Evolutionary conservation across 2,329 filamentous ascomycete species (phyloP).

Genomic region (Neofusicoccum laricinum): DNA sequence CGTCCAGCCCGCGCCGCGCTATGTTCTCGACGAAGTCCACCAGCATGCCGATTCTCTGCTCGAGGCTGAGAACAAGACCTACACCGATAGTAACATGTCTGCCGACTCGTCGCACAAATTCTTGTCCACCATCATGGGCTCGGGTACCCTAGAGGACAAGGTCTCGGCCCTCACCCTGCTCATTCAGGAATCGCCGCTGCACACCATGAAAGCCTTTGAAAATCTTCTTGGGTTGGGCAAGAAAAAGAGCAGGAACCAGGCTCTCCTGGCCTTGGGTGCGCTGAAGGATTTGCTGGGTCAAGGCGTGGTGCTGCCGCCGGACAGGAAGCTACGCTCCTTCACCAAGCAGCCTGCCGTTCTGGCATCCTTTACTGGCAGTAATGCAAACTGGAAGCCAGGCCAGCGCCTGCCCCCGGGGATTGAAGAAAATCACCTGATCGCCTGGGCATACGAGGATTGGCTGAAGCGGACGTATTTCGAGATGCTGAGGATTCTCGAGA

Average conservation of each 20-base stretch:
- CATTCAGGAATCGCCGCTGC: constrained; percentile 91
- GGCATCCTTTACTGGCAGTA: constrained; percentile 63
- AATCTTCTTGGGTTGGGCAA: constrained; percentile 77
- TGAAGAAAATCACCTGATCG: constrained; percentile 73
- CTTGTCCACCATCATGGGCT: constrained; percentile 93
- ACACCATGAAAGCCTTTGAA: constrained; percentile 87
- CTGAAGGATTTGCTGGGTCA: constrained; percentile 92
- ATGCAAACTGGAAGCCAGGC: constrained; percentile 64
- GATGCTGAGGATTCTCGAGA: constrained; percentile 84
- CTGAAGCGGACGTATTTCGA: constrained; percentile 92
- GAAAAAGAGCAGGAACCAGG: constrained; percentile 91
- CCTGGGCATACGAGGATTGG: constrained; percentile 94
- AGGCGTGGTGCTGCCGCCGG: constrained; percentile 76
- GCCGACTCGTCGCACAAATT: constrained; percentile 91
- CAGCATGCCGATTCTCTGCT: constrained; percentile 71
- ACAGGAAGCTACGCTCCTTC: constrained; percentile 79
- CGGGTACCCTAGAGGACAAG: constrained; percentile 94
- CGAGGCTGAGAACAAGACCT: constrained; percentile 73
- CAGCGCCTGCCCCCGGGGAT: constrained; percentile 71
- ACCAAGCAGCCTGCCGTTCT: constrained; percentile 74
- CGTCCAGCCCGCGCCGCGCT: constrained; percentile 47
- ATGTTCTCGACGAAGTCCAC: constrained; percentile 58
- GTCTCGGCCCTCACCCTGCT: constrained; percentile 92
- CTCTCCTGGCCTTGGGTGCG: constrained; percentile 86
- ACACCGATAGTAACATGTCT: constrained; percentile 67